phyloP scores from a whole-genome alignment of 768 basidiomycete genomes.

The Suillus ampliporus region DNA sequence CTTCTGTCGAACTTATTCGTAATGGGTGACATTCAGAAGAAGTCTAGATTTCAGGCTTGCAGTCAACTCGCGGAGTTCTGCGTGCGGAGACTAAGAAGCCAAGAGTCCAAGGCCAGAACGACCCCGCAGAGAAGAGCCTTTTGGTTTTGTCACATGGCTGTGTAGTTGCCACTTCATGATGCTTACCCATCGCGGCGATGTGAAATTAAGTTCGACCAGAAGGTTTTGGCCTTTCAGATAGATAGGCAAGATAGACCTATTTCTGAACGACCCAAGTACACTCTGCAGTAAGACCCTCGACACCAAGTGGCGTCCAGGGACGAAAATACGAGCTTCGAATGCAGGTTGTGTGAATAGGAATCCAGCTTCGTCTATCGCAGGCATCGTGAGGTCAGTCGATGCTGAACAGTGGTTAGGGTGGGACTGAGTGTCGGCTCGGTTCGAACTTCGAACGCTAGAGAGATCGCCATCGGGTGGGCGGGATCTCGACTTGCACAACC shows the following conservation, averaged over 20 bases:
- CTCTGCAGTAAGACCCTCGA: background rate
- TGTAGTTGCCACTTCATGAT: background rate
- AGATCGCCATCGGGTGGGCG: background rate
- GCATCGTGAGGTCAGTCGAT: background rate
- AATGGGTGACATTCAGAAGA: slow-evolving; percentile 12
- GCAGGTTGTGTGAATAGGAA: background rate
- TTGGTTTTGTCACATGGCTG: background rate
- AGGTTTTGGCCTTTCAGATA: slow-evolving; percentile 6
- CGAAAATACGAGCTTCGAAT: background rate
- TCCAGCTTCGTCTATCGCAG: background rate
- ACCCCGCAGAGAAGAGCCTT: background rate
- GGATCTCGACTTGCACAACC: background rate
- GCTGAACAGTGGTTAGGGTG: background rate
- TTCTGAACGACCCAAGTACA: background rate
- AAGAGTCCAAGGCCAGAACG: background rate
- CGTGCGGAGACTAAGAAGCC: background rate
- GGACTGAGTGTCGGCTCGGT: background rate
- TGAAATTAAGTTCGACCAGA: slow-evolving; percentile 6
- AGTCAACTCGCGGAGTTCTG: slow-evolving; percentile 5
- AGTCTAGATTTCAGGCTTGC: background rate
- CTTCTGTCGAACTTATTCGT: slow-evolving; percentile 14
- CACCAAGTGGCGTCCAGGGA: slow-evolving; percentile 3
- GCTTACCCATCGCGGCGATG: background rate
- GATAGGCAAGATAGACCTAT: background rate
- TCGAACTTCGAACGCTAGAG: background rate